Evolutionary conservation across 75 land plant species (phyloP).

Genomic region (Selaginella tamariscina): DNA sequence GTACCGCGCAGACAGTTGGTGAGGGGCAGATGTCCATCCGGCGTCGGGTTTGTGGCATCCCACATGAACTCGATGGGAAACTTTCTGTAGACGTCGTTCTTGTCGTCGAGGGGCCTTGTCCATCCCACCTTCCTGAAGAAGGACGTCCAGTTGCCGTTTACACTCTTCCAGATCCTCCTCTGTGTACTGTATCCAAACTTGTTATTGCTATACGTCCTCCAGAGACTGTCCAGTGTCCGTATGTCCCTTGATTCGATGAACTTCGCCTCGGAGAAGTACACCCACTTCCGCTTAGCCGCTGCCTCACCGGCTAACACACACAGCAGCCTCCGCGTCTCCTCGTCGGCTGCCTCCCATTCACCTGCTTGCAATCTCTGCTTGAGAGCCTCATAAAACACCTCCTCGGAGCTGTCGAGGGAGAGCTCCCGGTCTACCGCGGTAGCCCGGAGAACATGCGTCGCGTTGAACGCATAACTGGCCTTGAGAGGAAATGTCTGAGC

Average conservation of each 20-base stretch:
- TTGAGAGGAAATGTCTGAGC: too few relatives aligned
- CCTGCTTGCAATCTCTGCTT: conserved; percentile 27
- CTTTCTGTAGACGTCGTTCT: conserved; percentile 50
- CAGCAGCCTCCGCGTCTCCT: conserved; percentile 80
- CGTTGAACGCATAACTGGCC: too few relatives aligned
- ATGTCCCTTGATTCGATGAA: conserved; percentile 57
- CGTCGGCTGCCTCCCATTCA: conserved; percentile 58
- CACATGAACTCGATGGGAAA: conserved; percentile 80
- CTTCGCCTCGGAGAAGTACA: conserved; percentile 90
- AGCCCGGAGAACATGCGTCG: too few relatives aligned
- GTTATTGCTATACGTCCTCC: conserved; percentile 51
- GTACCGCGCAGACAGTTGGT: conserved; percentile 87
- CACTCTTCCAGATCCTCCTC: conserved; percentile 48
- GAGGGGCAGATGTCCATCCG: conserved; percentile 80
- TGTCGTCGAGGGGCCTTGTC: conserved; percentile 71
- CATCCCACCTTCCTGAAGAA: conserved; percentile 74
- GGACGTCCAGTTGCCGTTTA: conserved; percentile 41
- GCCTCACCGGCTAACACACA: conserved; percentile 69
- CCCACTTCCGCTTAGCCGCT: conserved; percentile 77
- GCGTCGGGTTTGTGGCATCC: conserved; percentile 56
- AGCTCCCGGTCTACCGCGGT: background rate
- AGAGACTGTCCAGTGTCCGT: conserved; percentile 52
- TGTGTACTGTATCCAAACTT: conserved; percentile 89
- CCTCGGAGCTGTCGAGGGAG: background rate
- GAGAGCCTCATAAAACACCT: conserved; percentile 18